Conservation (phyloP, 345 rosid genomes). For the Cardamine resedifolia region DNA sequence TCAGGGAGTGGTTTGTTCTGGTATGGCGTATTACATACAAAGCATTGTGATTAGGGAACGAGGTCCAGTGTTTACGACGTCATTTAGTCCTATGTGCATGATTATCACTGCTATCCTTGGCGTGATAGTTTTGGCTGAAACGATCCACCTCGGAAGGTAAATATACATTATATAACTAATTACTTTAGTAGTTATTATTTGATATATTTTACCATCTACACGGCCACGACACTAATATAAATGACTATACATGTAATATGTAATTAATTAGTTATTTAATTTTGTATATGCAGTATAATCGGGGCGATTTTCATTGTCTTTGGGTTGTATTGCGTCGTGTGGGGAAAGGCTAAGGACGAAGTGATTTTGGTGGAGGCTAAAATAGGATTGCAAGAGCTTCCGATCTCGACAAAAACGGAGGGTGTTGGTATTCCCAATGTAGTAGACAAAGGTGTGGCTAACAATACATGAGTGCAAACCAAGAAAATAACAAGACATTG, state of each 20-base stretch:
- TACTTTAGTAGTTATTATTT: neutral
- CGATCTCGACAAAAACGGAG: slow-evolving; percentile 33
- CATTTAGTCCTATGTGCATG: slow-evolving; percentile 88
- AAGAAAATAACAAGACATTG: slow-evolving; percentile 4
- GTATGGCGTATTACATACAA: slow-evolving; percentile 81
- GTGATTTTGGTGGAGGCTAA: slow-evolving; percentile 34
- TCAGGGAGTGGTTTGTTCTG: slow-evolving; percentile 95
- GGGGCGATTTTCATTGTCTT: slow-evolving; percentile 76
- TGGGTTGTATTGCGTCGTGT: slow-evolving; percentile 78
- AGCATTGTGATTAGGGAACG: slow-evolving; percentile 58
- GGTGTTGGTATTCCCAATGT: slow-evolving; percentile 20
- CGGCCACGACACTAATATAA: neutral
- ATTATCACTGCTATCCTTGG: slow-evolving; percentile 77
- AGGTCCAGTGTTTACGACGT: slow-evolving; percentile 84
- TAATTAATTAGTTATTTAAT: neutral
- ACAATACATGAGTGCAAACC: neutral
- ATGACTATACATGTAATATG: neutral
- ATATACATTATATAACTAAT: neutral
- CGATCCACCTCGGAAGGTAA: slow-evolving; percentile 80
- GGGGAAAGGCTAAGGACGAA: slow-evolving; percentile 88
- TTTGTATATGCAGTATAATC: slow-evolving; percentile 51
- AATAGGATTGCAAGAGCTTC: slow-evolving; percentile 48
- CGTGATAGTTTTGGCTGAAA: slow-evolving; percentile 63
- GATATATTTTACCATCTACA: neutral
- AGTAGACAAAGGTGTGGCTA: slow-evolving; percentile 7